These are phyloP conservation scores for Gaeumannomyces tritici DNA, from an alignment of 2,329 filamentous ascomycete species.

Conservation along the genomic window DNA sequence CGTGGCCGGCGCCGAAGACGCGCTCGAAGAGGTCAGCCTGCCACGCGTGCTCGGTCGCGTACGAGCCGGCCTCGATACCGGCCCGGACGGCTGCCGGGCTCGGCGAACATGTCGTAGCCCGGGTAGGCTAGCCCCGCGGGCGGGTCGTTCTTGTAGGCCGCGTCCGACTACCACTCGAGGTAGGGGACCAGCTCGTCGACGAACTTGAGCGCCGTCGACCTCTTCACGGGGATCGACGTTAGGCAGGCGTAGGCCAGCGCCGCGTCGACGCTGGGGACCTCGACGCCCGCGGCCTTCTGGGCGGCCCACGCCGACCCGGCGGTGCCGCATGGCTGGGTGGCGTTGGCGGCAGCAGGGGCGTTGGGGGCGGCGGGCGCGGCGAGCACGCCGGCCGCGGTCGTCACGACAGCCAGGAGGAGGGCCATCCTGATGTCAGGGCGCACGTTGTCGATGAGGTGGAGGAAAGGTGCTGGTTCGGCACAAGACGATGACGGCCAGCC, in stretches of 20 bases:
- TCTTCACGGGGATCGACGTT: slow-evolving; percentile 8
- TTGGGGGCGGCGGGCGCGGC: too few species aligned
- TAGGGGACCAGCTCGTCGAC: slow-evolving; percentile 29
- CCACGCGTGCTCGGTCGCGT: slow-evolving; percentile 28
- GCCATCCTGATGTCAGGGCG: too few species aligned
- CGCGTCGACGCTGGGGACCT: slow-evolving; percentile 24
- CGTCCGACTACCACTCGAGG: slow-evolving; percentile 29
- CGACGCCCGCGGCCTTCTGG: too few species aligned
- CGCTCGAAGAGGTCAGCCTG: slow-evolving; percentile 26
- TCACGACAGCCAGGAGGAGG: too few species aligned
- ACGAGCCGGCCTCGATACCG: slow-evolving; percentile 21
- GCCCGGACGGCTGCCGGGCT: slow-evolving; percentile 20
- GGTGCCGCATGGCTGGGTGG: too few species aligned
- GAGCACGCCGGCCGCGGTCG: too few species aligned
- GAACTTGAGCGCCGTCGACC: slow-evolving; percentile 21
- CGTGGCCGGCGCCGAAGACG: slow-evolving; percentile 28
- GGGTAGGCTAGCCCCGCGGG: slow-evolving; percentile 27
- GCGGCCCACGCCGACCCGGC: too few species aligned
- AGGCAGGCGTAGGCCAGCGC: slow-evolving; percentile 28
- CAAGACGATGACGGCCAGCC: too few species aligned
- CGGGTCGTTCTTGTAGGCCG: slow-evolving; percentile 26
- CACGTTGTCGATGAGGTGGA: too few species aligned
- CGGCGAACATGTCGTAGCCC: slow-evolving; percentile 25
- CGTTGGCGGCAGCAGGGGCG: too few species aligned
- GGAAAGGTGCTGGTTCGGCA: too few species aligned